Evolutionary conservation across 805 yeast genomes (phyloP).

Genomic region (Saturnispora diversa): DNA sequence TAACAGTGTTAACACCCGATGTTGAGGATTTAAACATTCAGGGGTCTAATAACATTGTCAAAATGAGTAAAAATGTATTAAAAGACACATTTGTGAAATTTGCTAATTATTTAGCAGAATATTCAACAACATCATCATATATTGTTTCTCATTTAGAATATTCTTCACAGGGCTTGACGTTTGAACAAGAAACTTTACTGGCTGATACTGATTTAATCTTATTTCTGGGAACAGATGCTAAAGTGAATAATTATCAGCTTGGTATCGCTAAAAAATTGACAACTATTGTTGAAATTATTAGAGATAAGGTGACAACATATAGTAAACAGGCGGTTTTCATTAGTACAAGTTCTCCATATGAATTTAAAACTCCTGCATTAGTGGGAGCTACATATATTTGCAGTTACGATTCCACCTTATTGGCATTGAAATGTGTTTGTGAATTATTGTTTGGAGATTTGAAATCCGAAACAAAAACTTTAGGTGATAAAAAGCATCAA

Average conservation of each 20-base stretch:
- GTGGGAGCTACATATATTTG: conserved; percentile 52
- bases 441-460: conserved; percentile 47
- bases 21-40: conserved; percentile 2
- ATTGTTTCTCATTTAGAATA: conserved; percentile 51
- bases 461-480: conserved; percentile 46
- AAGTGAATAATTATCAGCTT: conserved; percentile 52
- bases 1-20: conserved; percentile 5
- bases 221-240: conserved; percentile 47
- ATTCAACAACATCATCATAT: conserved; percentile 26
- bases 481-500: conserved; percentile 29
- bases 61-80: conserved; percentile 2
- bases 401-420: conserved; percentile 51
- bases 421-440: conserved; percentile 42
- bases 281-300: conserved; percentile 21
- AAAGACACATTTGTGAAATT: conserved; percentile 30
- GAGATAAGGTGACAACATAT: conserved; percentile 16
- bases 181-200: conserved; percentile 45
- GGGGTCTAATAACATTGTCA: neutral
- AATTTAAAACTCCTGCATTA: conserved; percentile 46
- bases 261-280: conserved; percentile 52
- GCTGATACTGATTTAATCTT: conserved; percentile 45
- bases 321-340: conserved; percentile 46
- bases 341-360: conserved; percentile 59
- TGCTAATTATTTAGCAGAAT: conserved; percentile 39
- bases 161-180: conserved; percentile 49